Evolutionary conservation across 2,329 filamentous ascomycete genomes (phyloP).

Genomic region (Rhynchosporium agropyri): DNA sequence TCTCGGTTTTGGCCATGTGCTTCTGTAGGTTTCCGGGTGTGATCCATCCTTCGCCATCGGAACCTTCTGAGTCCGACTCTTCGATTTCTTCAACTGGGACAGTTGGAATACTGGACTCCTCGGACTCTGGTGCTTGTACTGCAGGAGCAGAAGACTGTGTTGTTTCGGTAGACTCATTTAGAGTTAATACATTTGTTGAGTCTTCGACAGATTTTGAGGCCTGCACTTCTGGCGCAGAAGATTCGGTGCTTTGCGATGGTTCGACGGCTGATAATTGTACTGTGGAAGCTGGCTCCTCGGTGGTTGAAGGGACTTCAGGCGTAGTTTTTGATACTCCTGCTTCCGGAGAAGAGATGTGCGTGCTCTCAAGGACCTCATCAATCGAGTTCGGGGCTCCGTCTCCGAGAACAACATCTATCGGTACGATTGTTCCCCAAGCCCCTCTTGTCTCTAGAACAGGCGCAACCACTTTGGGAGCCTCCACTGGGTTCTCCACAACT

Average conservation of each 20-base stretch:
- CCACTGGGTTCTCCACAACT: constrained; percentile 18
- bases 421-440: constrained; percentile 36
- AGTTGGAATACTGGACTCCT: constrained; percentile 1
- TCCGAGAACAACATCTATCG: constrained; percentile 6
- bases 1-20: constrained; percentile 70
- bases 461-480: constrained; percentile 14
- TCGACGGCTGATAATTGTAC: neutral
- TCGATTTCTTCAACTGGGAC: constrained; percentile 33
- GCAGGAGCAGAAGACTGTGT: neutral
- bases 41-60: constrained; percentile 83
- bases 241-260: neutral
- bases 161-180: neutral
- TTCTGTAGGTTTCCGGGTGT: constrained; percentile 90
- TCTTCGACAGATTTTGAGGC: neutral
- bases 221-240: neutral
- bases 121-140: neutral
- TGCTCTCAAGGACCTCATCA: constrained; percentile 21
- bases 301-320: neutral
- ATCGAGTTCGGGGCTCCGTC: neutral
- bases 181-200: neutral
- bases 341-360: constrained; percentile 21
- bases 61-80: constrained; percentile 38
- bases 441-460: constrained; percentile 32
- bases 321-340: neutral
- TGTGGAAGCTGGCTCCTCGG: neutral